A percentile compares a stretch with the other conserved stretches of the same genome.
Evolutionary conservation across 805 yeast species (phyloP).

Genomic region (Candida mattraensis): DNA sequence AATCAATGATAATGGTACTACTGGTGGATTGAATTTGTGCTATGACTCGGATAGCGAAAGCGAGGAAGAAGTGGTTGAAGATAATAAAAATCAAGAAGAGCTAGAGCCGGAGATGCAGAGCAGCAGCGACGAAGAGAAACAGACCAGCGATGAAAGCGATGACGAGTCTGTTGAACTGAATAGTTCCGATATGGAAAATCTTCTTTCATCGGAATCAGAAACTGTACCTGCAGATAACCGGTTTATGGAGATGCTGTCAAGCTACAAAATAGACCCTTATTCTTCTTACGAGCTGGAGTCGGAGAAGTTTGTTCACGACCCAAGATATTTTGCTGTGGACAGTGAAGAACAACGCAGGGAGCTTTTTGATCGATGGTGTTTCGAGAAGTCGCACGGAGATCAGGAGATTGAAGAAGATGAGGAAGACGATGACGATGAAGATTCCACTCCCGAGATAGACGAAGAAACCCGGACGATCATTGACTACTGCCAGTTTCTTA

Average conservation of each 20-base stretch:
- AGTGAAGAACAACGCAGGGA: slow-evolving; percentile 17
- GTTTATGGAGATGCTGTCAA: slow-evolving; percentile 16
- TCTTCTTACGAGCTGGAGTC: slow-evolving; percentile 26
- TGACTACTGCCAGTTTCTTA: slow-evolving; percentile 12
- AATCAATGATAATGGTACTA: background rate
- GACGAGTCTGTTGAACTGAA: slow-evolving; percentile 16
- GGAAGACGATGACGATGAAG: slow-evolving; percentile 5
- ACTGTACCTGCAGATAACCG: slow-evolving; percentile 5
- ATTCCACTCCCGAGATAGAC: slow-evolving; percentile 5
- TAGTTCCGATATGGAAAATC: slow-evolving; percentile 18
- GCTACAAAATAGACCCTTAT: slow-evolving; percentile 19
- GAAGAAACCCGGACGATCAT: slow-evolving; percentile 9
- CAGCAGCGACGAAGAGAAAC: slow-evolving; percentile 1
- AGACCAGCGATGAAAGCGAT: slow-evolving; percentile 2
- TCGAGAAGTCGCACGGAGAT: slow-evolving; percentile 1
- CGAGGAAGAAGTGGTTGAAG: slow-evolving; percentile 1
- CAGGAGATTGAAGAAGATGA: slow-evolving; percentile 1
- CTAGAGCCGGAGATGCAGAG: background rate
- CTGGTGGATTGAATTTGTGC: slow-evolving; percentile 2
- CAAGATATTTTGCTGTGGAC: slow-evolving; percentile 25
- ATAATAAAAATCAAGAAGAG: background rate
- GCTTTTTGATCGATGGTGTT: slow-evolving; percentile 28
- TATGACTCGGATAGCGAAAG: slow-evolving; percentile 8
- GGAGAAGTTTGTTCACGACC: slow-evolving; percentile 20
- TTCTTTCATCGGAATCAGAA: slow-evolving; percentile 4